These are phyloP conservation scores for Aureobasidium musti DNA, from an alignment of 2,329 filamentous ascomycete species.

Conservation along the genomic window DNA sequence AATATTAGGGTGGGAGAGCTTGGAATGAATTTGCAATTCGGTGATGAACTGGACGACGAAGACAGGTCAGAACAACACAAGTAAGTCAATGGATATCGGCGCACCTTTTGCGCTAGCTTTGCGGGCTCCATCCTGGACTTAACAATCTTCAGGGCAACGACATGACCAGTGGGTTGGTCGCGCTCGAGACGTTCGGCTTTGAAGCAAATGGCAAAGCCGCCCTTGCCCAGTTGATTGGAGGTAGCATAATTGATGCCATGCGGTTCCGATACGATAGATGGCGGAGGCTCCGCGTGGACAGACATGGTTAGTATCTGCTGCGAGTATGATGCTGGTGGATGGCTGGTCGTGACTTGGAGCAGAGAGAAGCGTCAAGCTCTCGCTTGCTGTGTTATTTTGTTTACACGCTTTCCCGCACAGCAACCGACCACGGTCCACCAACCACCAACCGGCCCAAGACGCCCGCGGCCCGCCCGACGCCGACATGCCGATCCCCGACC, in stretches of 20 bases:
- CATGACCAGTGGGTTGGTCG: conserved; percentile 60
- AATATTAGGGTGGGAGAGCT: conserved; percentile 93
- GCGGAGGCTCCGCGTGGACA: conserved; percentile 55
- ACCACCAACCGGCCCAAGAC: not conserved
- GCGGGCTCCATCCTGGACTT: conserved; percentile 75
- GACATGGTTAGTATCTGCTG: conserved; percentile 38
- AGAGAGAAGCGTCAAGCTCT: conserved; percentile 13
- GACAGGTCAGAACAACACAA: conserved; percentile 21
- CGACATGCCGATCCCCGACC: conserved; percentile 7
- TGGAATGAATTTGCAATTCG: conserved; percentile 97
- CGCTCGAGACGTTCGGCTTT: conserved; percentile 64
- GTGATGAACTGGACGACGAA: conserved; percentile 61
- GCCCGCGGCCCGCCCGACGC: not conserved
- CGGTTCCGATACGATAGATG: conserved; percentile 65
- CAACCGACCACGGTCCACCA: conserved; percentile 21
- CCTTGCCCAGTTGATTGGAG: conserved; percentile 73
- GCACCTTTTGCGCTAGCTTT: conserved; percentile 82
- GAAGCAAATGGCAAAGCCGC: conserved; percentile 81
- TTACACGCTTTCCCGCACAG: conserved; percentile 16
- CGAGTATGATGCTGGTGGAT: conserved; percentile 23
- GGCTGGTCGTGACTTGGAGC: conserved; percentile 8
- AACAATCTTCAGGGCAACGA: conserved; percentile 78
- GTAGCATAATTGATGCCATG: conserved; percentile 73
- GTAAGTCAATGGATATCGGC: not conserved
- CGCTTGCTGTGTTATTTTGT: conserved; percentile 23